These are phyloP conservation scores for Pestalotiopsis sp. DNA, from an alignment of 2,329 filamentous ascomycete species.

Conservation along the genomic window DNA sequence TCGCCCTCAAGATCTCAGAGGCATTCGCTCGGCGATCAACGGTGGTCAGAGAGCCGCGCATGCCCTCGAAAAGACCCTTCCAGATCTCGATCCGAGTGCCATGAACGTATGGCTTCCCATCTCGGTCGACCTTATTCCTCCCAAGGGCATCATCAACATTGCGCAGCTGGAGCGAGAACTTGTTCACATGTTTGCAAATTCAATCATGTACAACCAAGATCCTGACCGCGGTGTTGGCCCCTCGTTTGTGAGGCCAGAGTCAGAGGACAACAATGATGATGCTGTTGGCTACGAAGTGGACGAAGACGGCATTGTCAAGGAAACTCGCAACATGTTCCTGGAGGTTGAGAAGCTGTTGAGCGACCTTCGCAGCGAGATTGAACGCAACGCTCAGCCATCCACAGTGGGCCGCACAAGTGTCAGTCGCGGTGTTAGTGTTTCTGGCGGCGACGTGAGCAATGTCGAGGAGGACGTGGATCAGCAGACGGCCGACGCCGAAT, in stretches of 20 bases:
- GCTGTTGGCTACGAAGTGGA: conserved; percentile 65
- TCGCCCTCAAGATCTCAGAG: conserved; percentile 75
- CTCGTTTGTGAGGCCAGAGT: conserved; percentile 52
- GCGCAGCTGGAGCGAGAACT: conserved; percentile 90
- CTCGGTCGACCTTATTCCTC: conserved; percentile 76
- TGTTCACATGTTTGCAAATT: conserved; percentile 96
- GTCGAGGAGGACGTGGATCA: conserved; percentile 51
- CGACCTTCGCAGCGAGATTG: conserved; percentile 72
- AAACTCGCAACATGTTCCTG: conserved; percentile 85
- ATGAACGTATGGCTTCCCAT: conserved; percentile 65
- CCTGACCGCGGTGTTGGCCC: conserved; percentile 69
- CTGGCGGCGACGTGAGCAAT: conserved; percentile 42
- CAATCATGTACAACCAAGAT: conserved; percentile 96
- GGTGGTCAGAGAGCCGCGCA: conserved; percentile 68
- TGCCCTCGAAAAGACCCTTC: conserved; percentile 60
- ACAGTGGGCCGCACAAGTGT: conserved; percentile 23
- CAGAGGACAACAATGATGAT: conserved; percentile 37
- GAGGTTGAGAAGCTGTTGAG: conserved; percentile 79
- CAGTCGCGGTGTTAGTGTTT: conserved; percentile 32
- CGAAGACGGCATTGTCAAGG: conserved; percentile 84
- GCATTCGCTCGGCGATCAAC: conserved; percentile 73
- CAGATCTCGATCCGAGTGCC: conserved; percentile 57
- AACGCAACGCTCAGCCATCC: conserved; percentile 40
- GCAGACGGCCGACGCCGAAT: conserved; percentile 40
- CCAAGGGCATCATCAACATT: conserved; percentile 89